phyloP scores from a whole-genome alignment of 2,329 filamentous ascomycete genomes.

The Colletotrichum orbiculare region DNA sequence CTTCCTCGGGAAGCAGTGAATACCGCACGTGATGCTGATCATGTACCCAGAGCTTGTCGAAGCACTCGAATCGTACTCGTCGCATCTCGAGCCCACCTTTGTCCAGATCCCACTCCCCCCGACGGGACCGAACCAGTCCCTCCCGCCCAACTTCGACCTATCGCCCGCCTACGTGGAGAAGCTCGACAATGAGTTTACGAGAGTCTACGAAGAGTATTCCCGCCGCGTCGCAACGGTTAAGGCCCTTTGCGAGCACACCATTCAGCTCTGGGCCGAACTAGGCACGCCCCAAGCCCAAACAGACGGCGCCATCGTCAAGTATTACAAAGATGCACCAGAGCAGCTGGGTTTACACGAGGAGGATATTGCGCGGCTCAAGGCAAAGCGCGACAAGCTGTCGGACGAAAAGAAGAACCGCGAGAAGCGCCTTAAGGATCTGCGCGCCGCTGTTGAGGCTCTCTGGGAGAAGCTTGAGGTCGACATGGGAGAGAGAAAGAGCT shows the following conservation, averaged over 20 bases:
- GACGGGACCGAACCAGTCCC: slow-evolving; percentile 77
- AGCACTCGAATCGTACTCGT: slow-evolving; percentile 95
- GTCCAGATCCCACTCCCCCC: slow-evolving; percentile 88
- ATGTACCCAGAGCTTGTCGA: slow-evolving; percentile 80
- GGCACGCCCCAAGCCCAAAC: slow-evolving; percentile 95
- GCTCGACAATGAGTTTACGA: slow-evolving; percentile 90
- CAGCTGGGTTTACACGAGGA: slow-evolving; percentile 93
- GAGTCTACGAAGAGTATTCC: slow-evolving; percentile 96
- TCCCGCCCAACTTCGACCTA: slow-evolving; percentile 90
- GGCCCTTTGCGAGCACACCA: slow-evolving; percentile 82
- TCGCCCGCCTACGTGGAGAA: slow-evolving; percentile 87
- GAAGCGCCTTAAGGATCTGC: slow-evolving; percentile 79
- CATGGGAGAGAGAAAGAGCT: slow-evolving; percentile 83
- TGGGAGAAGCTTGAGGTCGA: slow-evolving; percentile 92
- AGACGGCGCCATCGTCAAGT: slow-evolving; percentile 86
- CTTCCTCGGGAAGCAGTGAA: background rate
- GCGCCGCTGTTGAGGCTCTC: slow-evolving; percentile 80
- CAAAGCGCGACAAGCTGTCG: slow-evolving; percentile 82
- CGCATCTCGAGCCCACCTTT: slow-evolving; percentile 91
- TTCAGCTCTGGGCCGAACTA: slow-evolving; percentile 94
- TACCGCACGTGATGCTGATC: slow-evolving; percentile 25
- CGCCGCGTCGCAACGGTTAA: slow-evolving; percentile 82
- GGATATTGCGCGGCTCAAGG: slow-evolving; percentile 78
- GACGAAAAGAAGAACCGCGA: slow-evolving; percentile 92
- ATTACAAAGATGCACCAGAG: slow-evolving; percentile 90